Percentiles rank a stretch among this genome's conserved stretches.
phyloP scores from a whole-genome alignment of 2,329 filamentous ascomycete species.

The Fusarium nanum region DNA sequence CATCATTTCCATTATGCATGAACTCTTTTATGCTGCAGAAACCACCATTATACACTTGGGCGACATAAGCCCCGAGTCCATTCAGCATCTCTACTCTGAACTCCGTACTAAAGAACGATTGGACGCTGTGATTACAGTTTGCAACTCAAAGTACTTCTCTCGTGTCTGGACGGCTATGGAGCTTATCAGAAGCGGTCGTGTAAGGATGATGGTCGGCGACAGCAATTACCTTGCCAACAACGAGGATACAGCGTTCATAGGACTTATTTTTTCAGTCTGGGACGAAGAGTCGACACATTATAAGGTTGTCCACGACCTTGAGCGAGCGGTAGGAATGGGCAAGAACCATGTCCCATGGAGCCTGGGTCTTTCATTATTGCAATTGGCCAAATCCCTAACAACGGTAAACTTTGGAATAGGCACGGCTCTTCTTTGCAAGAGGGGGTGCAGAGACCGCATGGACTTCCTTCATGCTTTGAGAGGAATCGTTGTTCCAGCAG shows the following conservation, averaged over 20 bases:
- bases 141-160: not conserved
- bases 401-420: not conserved
- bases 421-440: not conserved
- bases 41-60: not conserved
- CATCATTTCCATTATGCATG: not conserved
- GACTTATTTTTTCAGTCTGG: too few species aligned
- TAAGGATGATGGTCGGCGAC: not conserved
- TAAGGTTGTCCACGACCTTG: not conserved
- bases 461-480: not conserved
- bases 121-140: not conserved
- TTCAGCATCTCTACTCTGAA: not conserved
- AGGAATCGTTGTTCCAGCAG: not conserved
- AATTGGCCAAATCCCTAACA: not conserved
- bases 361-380: not conserved
- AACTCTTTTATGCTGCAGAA: not conserved
- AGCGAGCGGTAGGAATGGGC: not conserved
- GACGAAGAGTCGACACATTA: too few species aligned
- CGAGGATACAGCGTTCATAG: not conserved
- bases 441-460: not conserved
- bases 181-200: not conserved
- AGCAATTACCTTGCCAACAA: not conserved
- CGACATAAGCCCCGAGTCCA: not conserved
- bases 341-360: conserved; percentile 4
- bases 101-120: not conserved
- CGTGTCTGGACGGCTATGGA: conserved; percentile 4